Evolutionary conservation across 495 filamentous ascomycete species (phyloP), one percentile per base, ranked within the genome.

Genomic region (Penicillium bialowiezense): DNA sequence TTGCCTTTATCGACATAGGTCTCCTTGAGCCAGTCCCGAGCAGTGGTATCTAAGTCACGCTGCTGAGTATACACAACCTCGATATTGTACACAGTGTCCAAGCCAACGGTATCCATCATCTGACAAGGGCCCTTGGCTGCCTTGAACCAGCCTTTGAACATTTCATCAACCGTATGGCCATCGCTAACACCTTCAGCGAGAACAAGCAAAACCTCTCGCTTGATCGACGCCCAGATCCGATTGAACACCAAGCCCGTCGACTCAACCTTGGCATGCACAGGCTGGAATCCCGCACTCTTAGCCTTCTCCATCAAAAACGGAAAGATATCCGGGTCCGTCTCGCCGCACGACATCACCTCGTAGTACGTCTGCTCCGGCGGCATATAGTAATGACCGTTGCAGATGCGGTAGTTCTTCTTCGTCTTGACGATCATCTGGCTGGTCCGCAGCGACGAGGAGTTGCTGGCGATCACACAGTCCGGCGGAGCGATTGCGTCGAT

Each of bases 221-320:
- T 78, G 51, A 77, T 70, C 6, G 69, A 70, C 0, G 72, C 77
- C 73, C 76, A 79, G 19, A 81, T 62, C 0, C 77, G 72, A 52
- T 77, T 76, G 50, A 75, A 72, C 10, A 77, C 72, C 51, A 79
- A 65, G 1, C 77, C 77, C 1, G 69, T 75, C 7, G 68, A 73
- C 26, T 79, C 74, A 40, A 61, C 60, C 40, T 54, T 56, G 5
- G 72, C 73, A 21, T 67, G 54, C 32, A 75, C 64, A n/a, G 77
- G 75, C 26, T 26, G 41, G 23, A 77, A 50, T 0, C 74, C 77
- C 9, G 71, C 65, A 20, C 60, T 61, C 12, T 52, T 33, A 58
- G 74, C 66, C 51, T 67, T 59, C 7, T 54, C 56, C 4, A 57
- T 63, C 50, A 80, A 46, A 39, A 78, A 76, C 1, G 60, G 57